A percentile compares a stretch with the other conserved stretches of the same genome.
Conservation (phyloP, 805 yeast genomes). For the Candida sanyiensis region DNA sequence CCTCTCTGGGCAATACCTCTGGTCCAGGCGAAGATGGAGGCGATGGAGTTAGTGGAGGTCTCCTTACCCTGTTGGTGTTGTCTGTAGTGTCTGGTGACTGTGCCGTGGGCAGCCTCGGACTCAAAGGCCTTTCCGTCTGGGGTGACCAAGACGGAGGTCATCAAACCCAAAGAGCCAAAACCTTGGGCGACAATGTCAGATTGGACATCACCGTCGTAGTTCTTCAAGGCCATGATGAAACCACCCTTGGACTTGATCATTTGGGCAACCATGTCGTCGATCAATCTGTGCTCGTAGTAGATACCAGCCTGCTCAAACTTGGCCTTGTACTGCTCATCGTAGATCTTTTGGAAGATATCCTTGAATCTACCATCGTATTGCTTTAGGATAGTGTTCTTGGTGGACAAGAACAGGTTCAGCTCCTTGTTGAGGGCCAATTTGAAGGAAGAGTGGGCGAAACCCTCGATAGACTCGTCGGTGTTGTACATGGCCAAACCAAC, state of each 20-base stretch:
- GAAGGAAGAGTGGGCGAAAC: slow-evolving; percentile 92
- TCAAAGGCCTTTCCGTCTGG: slow-evolving; percentile 96
- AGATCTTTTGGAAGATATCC: slow-evolving; percentile 82
- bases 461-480: slow-evolving; percentile 84
- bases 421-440: slow-evolving; percentile 75
- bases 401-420: slow-evolving; percentile 77
- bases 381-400: slow-evolving; percentile 93
- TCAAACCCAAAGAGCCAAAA: slow-evolving; percentile 91
- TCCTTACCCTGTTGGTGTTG: slow-evolving; percentile 95
- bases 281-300: slow-evolving; percentile 95
- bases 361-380: slow-evolving; percentile 93
- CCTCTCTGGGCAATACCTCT: slow-evolving; percentile 94
- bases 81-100: slow-evolving; percentile 95
- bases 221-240: slow-evolving; percentile 90
- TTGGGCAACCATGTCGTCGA: slow-evolving; percentile 99
- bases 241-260: slow-evolving; percentile 97
- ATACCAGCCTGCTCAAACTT: slow-evolving; percentile 76
- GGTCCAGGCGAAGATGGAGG: slow-evolving; percentile 96
- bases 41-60: slow-evolving; percentile 95
- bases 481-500: slow-evolving; percentile 93
- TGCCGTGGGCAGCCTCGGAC: slow-evolving; percentile 98
- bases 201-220: slow-evolving; percentile 97
- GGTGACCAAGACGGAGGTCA: slow-evolving; percentile 96
- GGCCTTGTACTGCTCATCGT: slow-evolving; percentile 59
- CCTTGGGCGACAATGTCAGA: slow-evolving; percentile 98